These are phyloP conservation scores for Cystobasidium pallidum DNA, from an alignment of 1,284 basidiomycete genomes.

Conservation along the genomic window DNA sequence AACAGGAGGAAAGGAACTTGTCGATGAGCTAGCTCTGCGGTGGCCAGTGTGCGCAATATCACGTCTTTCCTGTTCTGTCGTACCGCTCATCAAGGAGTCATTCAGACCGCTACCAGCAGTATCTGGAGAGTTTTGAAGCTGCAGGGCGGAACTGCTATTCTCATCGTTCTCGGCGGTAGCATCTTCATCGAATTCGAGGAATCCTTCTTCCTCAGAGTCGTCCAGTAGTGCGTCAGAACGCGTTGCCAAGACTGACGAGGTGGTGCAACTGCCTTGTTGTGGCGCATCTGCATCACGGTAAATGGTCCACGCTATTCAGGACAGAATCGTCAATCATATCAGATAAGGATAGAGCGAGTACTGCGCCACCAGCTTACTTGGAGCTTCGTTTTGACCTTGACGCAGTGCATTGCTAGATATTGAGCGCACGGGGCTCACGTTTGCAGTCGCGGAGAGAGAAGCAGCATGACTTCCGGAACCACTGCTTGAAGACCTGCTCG, in stretches of 20 bases:
- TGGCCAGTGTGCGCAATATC: background rate
- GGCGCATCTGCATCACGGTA: constrained; percentile 27
- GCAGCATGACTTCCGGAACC: background rate
- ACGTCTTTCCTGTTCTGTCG: background rate
- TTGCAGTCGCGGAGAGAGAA: background rate
- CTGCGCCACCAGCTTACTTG: background rate
- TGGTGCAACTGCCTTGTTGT: background rate
- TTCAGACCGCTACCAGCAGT: background rate
- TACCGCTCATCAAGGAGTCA: background rate
- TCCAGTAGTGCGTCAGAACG: background rate
- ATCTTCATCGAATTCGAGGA: background rate
- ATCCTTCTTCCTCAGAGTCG: background rate
- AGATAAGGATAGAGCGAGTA: background rate
- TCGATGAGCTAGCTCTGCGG: background rate
- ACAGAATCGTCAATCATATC: background rate
- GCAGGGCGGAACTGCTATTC: background rate
- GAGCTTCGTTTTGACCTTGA: constrained; percentile 5
- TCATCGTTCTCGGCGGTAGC: background rate
- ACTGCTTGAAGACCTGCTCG: constrained; percentile 2
- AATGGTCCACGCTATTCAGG: constrained; percentile 21
- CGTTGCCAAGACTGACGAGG: background rate
- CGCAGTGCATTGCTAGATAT: background rate
- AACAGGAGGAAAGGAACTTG: background rate
- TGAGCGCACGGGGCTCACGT: constrained; percentile 13
- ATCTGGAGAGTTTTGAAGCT: background rate